phyloP scores from a whole-genome alignment of 1,284 basidiomycete genomes.

The Puccinia novopanici region DNA sequence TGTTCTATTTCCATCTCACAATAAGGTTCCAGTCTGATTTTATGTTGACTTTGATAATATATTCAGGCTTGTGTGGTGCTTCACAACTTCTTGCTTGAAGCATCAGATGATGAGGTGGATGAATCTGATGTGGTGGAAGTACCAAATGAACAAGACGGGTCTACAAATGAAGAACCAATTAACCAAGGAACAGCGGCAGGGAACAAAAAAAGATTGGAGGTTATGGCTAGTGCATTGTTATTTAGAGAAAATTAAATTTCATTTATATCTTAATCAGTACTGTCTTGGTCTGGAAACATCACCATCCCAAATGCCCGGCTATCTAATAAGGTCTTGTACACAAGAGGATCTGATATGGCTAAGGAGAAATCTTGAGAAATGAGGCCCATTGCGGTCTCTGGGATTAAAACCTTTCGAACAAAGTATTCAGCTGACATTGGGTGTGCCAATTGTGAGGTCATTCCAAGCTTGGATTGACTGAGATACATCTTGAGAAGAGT shows the following conservation, averaged over 20 bases:
- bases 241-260: too few species aligned
- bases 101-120: too few species aligned
- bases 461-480: not conserved
- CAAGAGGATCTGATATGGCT: not conserved
- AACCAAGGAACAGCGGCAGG: not conserved
- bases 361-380: not conserved
- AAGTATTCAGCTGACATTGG: not conserved
- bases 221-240: too few species aligned
- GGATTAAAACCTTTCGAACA: not conserved
- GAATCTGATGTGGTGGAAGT: too few species aligned
- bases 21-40: too few species aligned
- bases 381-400: not conserved
- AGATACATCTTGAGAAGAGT: not conserved
- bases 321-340: not conserved
- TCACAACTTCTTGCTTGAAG: too few species aligned
- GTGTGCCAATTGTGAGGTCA: not conserved
- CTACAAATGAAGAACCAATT: too few species aligned
- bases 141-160: too few species aligned
- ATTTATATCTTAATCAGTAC: not conserved
- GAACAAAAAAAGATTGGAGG: too few species aligned
- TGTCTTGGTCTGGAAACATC: not conserved
- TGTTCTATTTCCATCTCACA: too few species aligned
- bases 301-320: not conserved
- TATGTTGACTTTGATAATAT: too few species aligned
- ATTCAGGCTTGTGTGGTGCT: too few species aligned